Evolutionary conservation across 495 filamentous ascomycete species (phyloP).

Genomic region (Friedmanniomyces endolithicus): DNA sequence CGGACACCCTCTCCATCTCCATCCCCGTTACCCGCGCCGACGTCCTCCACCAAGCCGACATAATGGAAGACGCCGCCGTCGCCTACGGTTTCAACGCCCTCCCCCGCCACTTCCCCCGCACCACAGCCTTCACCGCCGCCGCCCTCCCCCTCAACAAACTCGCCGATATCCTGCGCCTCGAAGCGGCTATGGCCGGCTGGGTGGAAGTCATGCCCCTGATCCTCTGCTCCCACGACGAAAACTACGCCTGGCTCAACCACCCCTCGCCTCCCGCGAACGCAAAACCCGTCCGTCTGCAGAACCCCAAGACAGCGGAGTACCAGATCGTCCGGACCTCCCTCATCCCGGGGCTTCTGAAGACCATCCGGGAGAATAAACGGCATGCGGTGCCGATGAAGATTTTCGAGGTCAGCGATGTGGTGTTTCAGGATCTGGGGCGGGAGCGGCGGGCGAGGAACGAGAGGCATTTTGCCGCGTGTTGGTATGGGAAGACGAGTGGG

Average conservation of each 20-base stretch:
- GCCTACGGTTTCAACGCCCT: conserved; percentile 95
- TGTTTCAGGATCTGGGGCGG: conserved; percentile 62
- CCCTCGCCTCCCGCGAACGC: conserved; percentile 58
- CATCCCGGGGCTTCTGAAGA: conserved; percentile 86
- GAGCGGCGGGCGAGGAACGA: conserved; percentile 87
- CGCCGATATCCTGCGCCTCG: conserved; percentile 75
- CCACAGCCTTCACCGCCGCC: conserved; percentile 70
- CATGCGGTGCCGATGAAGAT: conserved; percentile 83
- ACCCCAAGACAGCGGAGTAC: conserved; percentile 93
- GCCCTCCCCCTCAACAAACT: conserved; percentile 91
- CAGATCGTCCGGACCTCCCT: conserved; percentile 88
- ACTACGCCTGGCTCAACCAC: conserved; percentile 91
- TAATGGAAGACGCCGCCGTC: conserved; percentile 97
- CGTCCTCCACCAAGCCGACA: conserved; percentile 88
- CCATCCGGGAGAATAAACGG: conserved; percentile 84
- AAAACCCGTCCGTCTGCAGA: conserved; percentile 76
- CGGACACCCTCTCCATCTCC: conserved; percentile 56
- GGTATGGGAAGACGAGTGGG: conserved; percentile 85
- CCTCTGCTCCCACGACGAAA: conserved; percentile 96
- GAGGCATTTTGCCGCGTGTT: conserved; percentile 87
- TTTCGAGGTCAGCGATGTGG: conserved; percentile 74
- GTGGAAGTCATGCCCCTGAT: conserved; percentile 92
- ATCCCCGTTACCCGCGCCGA: conserved; percentile 84
- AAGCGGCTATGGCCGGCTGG: conserved; percentile 92
- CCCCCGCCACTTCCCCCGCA: conserved; percentile 68